Conservation (phyloP, 2,329 filamentous ascomycete genomes). For the Hortaea sp. region DNA sequence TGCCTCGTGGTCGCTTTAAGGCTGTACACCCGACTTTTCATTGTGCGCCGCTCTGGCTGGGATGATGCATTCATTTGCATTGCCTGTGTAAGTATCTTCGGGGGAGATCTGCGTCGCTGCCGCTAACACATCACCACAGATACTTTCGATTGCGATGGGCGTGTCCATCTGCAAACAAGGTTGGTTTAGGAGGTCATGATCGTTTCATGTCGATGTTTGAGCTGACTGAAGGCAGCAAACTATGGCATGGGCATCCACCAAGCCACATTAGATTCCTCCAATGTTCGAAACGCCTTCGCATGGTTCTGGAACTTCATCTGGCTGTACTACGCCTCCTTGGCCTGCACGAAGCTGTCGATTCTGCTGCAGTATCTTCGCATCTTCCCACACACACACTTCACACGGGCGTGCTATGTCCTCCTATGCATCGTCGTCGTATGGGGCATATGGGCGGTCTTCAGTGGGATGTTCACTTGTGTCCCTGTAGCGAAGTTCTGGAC, state of each 20-base stretch:
- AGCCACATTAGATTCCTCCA: neutral
- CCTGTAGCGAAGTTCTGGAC: constrained; percentile 36
- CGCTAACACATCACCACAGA: neutral
- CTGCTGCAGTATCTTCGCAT: constrained; percentile 39
- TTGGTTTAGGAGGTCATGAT: constrained; percentile 15
- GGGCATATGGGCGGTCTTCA: constrained; percentile 24
- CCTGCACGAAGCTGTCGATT: constrained; percentile 36
- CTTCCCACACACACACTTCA: constrained; percentile 31
- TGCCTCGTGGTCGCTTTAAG: constrained; percentile 9
- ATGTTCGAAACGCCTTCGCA: neutral
- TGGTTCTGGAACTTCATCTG: neutral
- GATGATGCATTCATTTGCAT: constrained; percentile 16
- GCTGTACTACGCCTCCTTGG: constrained; percentile 27
- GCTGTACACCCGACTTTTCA: constrained; percentile 11
- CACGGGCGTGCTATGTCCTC: constrained; percentile 19
- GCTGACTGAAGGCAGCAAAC: neutral
- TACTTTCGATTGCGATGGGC: neutral
- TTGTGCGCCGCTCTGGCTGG: constrained; percentile 12
- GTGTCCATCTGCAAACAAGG: constrained; percentile 1
- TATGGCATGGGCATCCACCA: neutral
- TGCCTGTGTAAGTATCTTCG: constrained; percentile 8
- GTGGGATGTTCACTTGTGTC: constrained; percentile 31
- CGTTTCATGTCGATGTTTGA: no score
- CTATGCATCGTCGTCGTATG: constrained; percentile 25
- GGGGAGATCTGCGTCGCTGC: neutral